Conservation (phyloP, 768 basidiomycete species). For the Lentinula edodes region DNA sequence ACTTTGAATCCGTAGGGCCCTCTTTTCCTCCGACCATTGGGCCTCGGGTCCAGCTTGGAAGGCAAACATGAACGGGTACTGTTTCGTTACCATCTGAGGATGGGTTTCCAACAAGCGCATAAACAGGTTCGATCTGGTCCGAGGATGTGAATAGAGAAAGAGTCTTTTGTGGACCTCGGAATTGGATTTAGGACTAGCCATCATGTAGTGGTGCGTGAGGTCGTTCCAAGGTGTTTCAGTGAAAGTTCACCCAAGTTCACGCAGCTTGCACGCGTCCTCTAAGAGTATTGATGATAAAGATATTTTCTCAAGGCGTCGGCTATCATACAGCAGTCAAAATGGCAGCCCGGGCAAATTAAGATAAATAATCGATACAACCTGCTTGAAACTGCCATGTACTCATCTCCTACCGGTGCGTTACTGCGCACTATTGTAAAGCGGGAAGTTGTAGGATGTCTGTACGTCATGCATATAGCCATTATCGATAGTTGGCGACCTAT, state of each 20-base stretch:
- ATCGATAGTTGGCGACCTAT: too few species aligned
- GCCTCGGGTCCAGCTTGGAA: neutral
- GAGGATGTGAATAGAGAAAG: slow-evolving; percentile 4
- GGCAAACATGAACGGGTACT: slow-evolving; percentile 3
- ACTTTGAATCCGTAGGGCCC: neutral
- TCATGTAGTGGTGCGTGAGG: neutral
- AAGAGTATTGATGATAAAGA: neutral
- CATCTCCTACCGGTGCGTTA: too few species aligned
- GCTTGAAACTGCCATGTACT: too few species aligned
- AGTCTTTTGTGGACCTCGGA: neutral
- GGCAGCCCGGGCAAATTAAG: too few species aligned
- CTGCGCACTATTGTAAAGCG: too few species aligned
- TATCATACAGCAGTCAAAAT: neutral
- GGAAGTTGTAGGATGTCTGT: too few species aligned
- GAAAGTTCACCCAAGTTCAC: neutral
- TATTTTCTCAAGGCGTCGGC: neutral
- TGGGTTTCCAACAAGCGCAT: slow-evolving; percentile 2
- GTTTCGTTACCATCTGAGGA: neutral
- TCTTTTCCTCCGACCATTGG: neutral
- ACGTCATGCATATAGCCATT: too few species aligned
- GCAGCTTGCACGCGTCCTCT: neutral
- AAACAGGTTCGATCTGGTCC: slow-evolving; percentile 6
- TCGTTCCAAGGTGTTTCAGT: neutral
- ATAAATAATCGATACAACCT: too few species aligned
- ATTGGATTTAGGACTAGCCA: neutral